phyloP scores from a whole-genome alignment of 306 rosid genomes.

The Quercus robur region DNA sequence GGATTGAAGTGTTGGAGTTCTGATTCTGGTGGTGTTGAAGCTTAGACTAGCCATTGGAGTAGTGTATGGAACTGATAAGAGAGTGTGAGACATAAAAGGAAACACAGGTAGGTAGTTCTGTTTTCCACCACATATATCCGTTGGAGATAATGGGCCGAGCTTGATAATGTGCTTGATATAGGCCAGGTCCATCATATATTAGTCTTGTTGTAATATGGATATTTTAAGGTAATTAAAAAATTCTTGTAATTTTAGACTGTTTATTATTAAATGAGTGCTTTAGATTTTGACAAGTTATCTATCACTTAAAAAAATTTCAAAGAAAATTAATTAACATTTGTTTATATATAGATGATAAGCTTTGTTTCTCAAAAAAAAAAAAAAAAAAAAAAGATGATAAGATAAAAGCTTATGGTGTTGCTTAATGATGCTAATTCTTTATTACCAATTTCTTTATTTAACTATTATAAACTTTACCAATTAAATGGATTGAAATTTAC shows the following conservation, averaged over 20 bases:
- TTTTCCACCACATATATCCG: conserved; percentile 36
- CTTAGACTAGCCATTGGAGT: conserved; percentile 76
- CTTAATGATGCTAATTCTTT: too few relatives aligned
- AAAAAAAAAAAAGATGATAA: too few relatives aligned
- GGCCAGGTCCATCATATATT: neutral
- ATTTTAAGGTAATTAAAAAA: neutral
- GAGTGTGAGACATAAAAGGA: neutral
- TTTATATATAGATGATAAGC: too few relatives aligned
- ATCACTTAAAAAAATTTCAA: too few relatives aligned
- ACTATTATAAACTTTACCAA: too few relatives aligned
- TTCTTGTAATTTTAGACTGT: conserved; percentile 19
- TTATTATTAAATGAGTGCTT: neutral
- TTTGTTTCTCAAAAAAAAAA: too few relatives aligned
- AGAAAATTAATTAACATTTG: too few relatives aligned
- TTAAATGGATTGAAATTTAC: too few relatives aligned
- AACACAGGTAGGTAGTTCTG: conserved; percentile 19
- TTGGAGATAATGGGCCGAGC: conserved; percentile 15
- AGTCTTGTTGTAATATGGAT: neutral
- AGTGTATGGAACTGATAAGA: neutral
- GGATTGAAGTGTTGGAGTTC: conserved; percentile 40
- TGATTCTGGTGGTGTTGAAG: conserved; percentile 65
- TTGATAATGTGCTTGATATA: neutral
- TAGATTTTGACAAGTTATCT: neutral
- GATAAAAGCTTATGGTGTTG: too few relatives aligned
- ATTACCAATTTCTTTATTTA: too few relatives aligned